A percentile compares a stretch with the other conserved stretches of the same genome.
phyloP scores from a whole-genome alignment of 2,329 filamentous ascomycete genomes.

The Aspergillus chevalieri region DNA sequence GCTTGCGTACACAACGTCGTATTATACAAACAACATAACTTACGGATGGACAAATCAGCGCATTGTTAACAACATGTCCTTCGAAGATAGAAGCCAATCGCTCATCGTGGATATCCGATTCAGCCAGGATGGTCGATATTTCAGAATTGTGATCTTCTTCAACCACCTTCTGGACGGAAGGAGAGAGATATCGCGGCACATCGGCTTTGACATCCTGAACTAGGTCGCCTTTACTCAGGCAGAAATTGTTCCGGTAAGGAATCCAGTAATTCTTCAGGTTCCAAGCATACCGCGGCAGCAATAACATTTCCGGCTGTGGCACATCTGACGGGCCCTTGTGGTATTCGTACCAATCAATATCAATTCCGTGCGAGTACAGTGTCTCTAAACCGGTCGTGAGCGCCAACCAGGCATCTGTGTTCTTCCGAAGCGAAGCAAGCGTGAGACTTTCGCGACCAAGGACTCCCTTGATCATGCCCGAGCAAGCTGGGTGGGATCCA shows the following conservation, averaged over 20 bases:
- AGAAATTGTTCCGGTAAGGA: constrained; percentile 32
- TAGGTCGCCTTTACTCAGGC: constrained; percentile 27
- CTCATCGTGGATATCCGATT: no score
- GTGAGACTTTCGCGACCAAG: constrained; percentile 54
- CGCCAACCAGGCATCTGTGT: constrained; percentile 40
- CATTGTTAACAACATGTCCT: constrained; percentile 22
- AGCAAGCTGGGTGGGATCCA: constrained; percentile 44
- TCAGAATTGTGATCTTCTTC: constrained; percentile 18
- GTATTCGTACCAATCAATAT: constrained; percentile 39
- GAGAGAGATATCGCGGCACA: constrained; percentile 20
- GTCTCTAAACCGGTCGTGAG: constrained; percentile 29
- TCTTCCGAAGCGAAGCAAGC: constrained; percentile 35
- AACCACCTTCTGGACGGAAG: constrained; percentile 26
- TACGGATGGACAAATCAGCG: constrained; percentile 31
- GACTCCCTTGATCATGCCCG: constrained; percentile 46
- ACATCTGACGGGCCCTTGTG: constrained; percentile 33
- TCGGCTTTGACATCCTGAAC: constrained; percentile 6
- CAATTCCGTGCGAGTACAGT: constrained; percentile 34
- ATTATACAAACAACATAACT: constrained; percentile 1
- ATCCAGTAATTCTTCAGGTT: constrained; percentile 38
- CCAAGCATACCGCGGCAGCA: constrained; percentile 33
- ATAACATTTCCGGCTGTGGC: constrained; percentile 21
- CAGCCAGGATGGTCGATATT: no score
- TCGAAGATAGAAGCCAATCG: no score
- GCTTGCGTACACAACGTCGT: background rate